A percentile compares a stretch with the other conserved stretches of the same genome.
These are phyloP conservation scores for Phytophthora crassamura DNA, from an alignment of 352 stramenopile genomes.

Conservation along the genomic window DNA sequence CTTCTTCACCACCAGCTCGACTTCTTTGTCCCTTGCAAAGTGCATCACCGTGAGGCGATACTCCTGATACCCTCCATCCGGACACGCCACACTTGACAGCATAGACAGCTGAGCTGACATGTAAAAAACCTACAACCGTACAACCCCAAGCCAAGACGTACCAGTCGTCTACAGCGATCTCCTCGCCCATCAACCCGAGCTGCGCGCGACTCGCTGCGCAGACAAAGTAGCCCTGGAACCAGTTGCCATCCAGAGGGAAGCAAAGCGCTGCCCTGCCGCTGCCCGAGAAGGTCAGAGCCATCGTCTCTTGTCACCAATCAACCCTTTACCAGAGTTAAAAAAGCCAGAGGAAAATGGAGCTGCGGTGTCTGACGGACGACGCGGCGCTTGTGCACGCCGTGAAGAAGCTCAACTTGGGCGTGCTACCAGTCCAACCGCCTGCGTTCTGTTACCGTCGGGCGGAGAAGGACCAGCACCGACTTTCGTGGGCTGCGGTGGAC, in stretches of 20 bases:
- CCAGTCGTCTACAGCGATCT: conserved; percentile 72
- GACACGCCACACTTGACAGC: conserved; percentile 52
- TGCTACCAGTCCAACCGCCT: conserved; percentile 71
- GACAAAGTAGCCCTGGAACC: conserved; percentile 79
- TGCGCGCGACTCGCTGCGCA: conserved; percentile 44
- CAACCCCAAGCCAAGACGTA: conserved; percentile 19
- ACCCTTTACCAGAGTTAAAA: conserved; percentile 12
- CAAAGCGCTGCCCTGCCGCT: conserved; percentile 56
- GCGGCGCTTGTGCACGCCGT: conserved; percentile 52
- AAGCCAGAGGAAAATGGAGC: conserved; percentile 26
- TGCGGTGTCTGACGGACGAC: conserved; percentile 54
- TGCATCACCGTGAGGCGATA: conserved; percentile 67
- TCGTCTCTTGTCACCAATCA: conserved; percentile 27
- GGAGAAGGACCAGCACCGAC: conserved; percentile 42
- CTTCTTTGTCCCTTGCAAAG: conserved; percentile 52
- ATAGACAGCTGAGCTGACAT: not conserved
- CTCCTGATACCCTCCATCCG: conserved; percentile 72
- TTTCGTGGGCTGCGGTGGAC: conserved; percentile 56
- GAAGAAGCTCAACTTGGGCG: conserved; percentile 72
- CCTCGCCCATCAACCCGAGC: conserved; percentile 62
- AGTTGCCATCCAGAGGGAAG: conserved; percentile 55
- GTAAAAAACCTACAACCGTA: not conserved
- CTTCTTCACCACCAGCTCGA: conserved; percentile 56
- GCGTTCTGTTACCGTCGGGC: conserved; percentile 71
- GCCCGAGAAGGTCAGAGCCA: conserved; percentile 35